A percentile compares a stretch with the other conserved stretches of the same genome.
These are phyloP conservation scores for Ogataea degrootiae DNA, from an alignment of 805 yeast genomes.

Conservation along the genomic window DNA sequence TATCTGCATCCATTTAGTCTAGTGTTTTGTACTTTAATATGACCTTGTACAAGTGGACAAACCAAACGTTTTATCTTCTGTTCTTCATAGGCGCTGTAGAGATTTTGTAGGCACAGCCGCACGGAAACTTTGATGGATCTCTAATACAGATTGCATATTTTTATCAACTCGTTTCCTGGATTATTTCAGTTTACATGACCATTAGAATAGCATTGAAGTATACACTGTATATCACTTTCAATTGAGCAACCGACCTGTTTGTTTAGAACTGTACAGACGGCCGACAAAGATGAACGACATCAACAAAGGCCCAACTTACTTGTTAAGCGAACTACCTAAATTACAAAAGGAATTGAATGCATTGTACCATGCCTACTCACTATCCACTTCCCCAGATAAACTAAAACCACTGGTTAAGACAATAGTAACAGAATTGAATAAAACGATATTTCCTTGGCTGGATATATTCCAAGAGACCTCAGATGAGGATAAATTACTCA, in stretches of 20 bases:
- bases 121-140: too few relatives aligned
- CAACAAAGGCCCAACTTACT: too few relatives aligned
- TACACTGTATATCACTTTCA: too few relatives aligned
- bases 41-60: not conserved
- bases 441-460: conserved; percentile 1
- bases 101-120: too few relatives aligned
- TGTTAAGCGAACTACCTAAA: not conserved
- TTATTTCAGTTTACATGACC: too few relatives aligned
- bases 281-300: too few relatives aligned
- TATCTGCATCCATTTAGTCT: not conserved
- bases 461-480: not conserved
- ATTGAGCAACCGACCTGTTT: too few relatives aligned
- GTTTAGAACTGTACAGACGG: too few relatives aligned
- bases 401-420: conserved; percentile 1
- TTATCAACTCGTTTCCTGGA: too few relatives aligned
- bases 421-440: conserved; percentile 5
- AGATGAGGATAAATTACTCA: not conserved
- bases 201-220: too few relatives aligned
- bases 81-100: too few relatives aligned
- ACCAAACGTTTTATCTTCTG: not conserved
- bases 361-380: conserved; percentile 4
- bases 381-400: conserved; percentile 4
- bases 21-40: not conserved
- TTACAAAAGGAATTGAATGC: conserved; percentile 5
- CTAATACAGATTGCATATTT: too few relatives aligned